A percentile compares a stretch with the other conserved stretches of the same genome.
Evolutionary conservation across 1,284 basidiomycete species (phyloP).

Genomic region (Leccinum subrobustum): DNA sequence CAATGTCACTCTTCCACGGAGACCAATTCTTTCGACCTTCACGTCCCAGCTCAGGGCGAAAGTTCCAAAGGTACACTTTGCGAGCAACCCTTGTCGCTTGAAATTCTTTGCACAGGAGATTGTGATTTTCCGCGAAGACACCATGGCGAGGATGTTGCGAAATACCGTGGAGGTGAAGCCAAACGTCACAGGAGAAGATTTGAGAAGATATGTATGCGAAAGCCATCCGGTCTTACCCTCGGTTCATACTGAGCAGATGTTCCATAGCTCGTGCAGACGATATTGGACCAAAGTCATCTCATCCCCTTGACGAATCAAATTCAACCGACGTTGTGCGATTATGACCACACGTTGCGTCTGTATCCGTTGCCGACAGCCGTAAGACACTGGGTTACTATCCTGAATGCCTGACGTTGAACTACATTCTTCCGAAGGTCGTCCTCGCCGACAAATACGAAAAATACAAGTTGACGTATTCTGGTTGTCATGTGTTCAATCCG

Average conservation of each 20-base stretch:
- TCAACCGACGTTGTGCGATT: conserved; percentile 88
- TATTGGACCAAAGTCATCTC: conserved; percentile 91
- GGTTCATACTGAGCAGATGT: conserved; percentile 7
- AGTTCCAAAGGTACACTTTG: conserved; percentile 79
- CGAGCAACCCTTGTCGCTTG: conserved; percentile 91
- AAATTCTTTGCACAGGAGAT: conserved; percentile 97
- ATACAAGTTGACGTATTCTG: conserved; percentile 96
- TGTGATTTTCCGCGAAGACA: conserved; percentile 90
- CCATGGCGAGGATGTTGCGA: conserved; percentile 92
- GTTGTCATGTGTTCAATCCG: conserved; percentile 98
- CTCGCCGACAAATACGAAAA: conserved; percentile 96
- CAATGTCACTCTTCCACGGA: conserved; percentile 76
- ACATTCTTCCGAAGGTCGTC: conserved; percentile 60
- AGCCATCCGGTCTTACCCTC: background rate
- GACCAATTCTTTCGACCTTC: conserved; percentile 75
- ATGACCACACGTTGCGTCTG: conserved; percentile 88
- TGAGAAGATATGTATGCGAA: conserved; percentile 80
- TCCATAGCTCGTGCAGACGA: conserved; percentile 84
- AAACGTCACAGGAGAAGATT: conserved; percentile 67
- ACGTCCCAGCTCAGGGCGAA: conserved; percentile 65
- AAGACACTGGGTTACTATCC: conserved; percentile 9
- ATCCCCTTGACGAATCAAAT: conserved; percentile 82
- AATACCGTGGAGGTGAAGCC: conserved; percentile 88
- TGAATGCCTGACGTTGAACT: conserved; percentile 8
- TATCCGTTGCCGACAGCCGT: conserved; percentile 95